Evolutionary conservation across 306 rosid genomes (phyloP).

Genomic region (Malus sylvestris): DNA sequence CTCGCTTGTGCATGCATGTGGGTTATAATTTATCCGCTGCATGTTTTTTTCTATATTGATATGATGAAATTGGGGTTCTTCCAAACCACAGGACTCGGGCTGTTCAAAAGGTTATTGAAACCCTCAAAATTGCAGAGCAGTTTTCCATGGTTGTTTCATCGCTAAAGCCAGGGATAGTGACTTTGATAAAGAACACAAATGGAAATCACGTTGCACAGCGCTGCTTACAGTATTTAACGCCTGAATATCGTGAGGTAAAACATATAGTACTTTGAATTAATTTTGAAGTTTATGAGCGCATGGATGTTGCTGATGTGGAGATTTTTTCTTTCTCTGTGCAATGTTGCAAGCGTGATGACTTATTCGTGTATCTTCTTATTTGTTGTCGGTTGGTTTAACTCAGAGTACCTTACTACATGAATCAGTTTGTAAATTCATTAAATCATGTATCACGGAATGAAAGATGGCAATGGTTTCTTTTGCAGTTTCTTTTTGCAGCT

Average conservation of each 20-base stretch:
- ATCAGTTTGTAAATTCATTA: not conserved
- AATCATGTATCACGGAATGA: not conserved
- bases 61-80: not conserved
- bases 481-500: slow-evolving; percentile 52
- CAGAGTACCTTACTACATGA: not conserved
- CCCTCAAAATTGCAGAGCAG: slow-evolving; percentile 44
- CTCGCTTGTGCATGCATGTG: too few relatives aligned
- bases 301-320: slow-evolving; percentile 1
- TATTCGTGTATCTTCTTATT: not conserved
- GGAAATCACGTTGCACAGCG: slow-evolving; percentile 59
- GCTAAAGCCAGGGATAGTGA: slow-evolving; percentile 32
- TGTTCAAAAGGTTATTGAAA: slow-evolving; percentile 58
- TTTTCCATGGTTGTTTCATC: slow-evolving; percentile 43
- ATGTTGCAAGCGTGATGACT: not conserved
- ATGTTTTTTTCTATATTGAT: not conserved
- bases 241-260: slow-evolving; percentile 37
- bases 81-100: slow-evolving; percentile 46
- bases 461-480: not conserved
- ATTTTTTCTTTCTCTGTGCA: not conserved
- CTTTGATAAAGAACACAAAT: slow-evolving; percentile 39
- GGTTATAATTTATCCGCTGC: not conserved
- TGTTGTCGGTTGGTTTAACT: not conserved
- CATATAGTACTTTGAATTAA: not conserved
- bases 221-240: slow-evolving; percentile 42
- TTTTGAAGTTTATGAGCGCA: not conserved